Conservation (phyloP, 2,329 filamentous ascomycete species). For the Cadophora malorum region DNA sequence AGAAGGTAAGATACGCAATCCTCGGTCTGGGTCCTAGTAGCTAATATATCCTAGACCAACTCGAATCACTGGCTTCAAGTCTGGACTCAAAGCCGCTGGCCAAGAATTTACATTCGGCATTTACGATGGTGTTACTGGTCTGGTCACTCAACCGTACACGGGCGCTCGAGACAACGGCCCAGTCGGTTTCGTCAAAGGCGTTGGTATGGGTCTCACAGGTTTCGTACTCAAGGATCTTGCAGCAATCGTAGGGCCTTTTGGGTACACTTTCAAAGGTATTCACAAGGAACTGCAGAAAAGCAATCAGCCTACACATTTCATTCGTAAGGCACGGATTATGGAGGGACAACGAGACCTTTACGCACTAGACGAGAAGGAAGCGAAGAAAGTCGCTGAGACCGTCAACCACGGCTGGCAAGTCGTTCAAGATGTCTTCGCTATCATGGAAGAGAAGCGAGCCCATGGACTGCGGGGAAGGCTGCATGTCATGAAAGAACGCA, state of each 20-base stretch:
- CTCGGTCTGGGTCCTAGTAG: not conserved
- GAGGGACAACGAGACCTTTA: conserved; percentile 60
- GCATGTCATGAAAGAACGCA: conserved; percentile 48
- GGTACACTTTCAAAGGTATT: conserved; percentile 69
- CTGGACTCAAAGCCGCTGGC: conserved; percentile 65
- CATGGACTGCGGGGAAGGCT: conserved; percentile 43
- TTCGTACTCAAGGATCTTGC: conserved; percentile 70
- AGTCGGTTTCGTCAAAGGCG: conserved; percentile 57
- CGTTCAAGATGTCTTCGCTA: conserved; percentile 50
- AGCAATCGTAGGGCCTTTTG: conserved; percentile 64
- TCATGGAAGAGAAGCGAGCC: conserved; percentile 47
- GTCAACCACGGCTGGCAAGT: conserved; percentile 52
- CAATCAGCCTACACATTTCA: conserved; percentile 57
- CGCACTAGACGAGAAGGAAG: conserved; percentile 46
- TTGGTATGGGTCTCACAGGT: conserved; percentile 68
- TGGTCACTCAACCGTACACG: conserved; percentile 64
- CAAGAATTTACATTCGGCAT: conserved; percentile 68
- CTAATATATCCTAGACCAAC: conserved; percentile 52
- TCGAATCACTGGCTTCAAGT: conserved; percentile 69
- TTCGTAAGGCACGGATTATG: conserved; percentile 63
- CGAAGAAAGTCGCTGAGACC: conserved; percentile 42
- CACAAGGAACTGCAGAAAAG: conserved; percentile 63
- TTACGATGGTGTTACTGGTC: conserved; percentile 68
- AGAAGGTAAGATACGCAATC: conserved; percentile 45
- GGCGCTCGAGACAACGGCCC: conserved; percentile 62